Conservation (phyloP, 2,329 filamentous ascomycete genomes). For the Phyllosticta paracitricarpa region DNA sequence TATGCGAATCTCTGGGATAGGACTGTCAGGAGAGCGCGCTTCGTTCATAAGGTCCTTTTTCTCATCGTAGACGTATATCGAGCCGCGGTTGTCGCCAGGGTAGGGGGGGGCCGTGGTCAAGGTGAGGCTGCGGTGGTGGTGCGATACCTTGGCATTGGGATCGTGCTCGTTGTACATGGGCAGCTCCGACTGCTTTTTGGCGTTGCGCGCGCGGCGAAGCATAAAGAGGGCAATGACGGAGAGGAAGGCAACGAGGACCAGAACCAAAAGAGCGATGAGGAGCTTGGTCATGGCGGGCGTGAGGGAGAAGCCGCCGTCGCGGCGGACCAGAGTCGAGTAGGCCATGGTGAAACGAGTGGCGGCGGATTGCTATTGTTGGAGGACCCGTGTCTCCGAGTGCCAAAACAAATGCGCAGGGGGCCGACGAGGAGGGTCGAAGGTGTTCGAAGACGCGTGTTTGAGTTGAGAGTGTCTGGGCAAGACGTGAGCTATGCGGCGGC, state of each 20-base stretch:
- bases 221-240: conserved; percentile 60
- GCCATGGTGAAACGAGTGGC: conserved; percentile 27
- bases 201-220: conserved; percentile 56
- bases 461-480: background rate
- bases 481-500: background rate
- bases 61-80: conserved; percentile 68
- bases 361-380: background rate
- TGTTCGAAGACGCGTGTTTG: background rate
- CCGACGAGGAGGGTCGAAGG: background rate
- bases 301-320: conserved; percentile 40
- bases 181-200: conserved; percentile 42
- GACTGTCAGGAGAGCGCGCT: conserved; percentile 63
- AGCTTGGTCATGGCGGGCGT: conserved; percentile 60
- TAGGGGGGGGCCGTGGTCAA: conserved; percentile 30
- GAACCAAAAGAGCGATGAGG: conserved; percentile 66
- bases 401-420: background rate
- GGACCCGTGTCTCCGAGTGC: background rate
- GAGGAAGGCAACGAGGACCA: conserved; percentile 63
- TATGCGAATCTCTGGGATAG: conserved; percentile 91
- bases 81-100: conserved; percentile 30
- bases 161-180: conserved; percentile 57
- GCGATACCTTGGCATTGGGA: conserved; percentile 31
- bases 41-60: conserved; percentile 71
- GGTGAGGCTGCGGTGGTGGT: conserved; percentile 48
- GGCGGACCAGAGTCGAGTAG: conserved; percentile 40